phyloP scores from a whole-genome alignment of 805 yeast genomes.

The Starmerella gropengiesseri region DNA sequence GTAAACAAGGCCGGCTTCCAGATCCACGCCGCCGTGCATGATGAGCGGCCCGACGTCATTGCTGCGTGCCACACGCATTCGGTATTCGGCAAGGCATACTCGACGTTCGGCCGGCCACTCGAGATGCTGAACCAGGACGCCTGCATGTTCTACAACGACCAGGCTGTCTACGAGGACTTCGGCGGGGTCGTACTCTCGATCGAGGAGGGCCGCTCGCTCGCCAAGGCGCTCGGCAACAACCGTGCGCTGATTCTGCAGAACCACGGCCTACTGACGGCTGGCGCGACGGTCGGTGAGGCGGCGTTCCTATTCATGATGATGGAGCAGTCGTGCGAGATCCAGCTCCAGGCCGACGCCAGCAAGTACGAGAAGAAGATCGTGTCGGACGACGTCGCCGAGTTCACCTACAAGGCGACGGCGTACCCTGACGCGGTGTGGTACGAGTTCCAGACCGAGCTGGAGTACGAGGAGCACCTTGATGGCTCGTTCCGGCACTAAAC shows the following conservation, averaged over 20 bases:
- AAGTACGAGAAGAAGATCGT: conserved; percentile 37
- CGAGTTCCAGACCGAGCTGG: conserved; percentile 38
- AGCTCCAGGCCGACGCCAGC: conserved; percentile 51
- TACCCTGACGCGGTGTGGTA: conserved; percentile 61
- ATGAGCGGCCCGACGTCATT: conserved; percentile 56
- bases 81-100: conserved; percentile 51
- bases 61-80: conserved; percentile 70
- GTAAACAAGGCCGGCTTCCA: conserved; percentile 62
- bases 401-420: conserved; percentile 46
- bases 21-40: conserved; percentile 57
- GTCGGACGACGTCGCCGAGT: conserved; percentile 54
- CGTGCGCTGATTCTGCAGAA: conserved; percentile 53
- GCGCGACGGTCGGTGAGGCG: conserved; percentile 62
- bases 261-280: conserved; percentile 65
- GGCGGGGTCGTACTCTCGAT: conserved; percentile 70
- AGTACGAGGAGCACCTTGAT: conserved; percentile 18
- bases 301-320: conserved; percentile 52
- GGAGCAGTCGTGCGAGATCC: conserved; percentile 59
- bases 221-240: conserved; percentile 46
- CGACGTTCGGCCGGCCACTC: conserved; percentile 52
- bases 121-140: conserved; percentile 77
- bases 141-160: conserved; percentile 54
- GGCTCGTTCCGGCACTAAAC: conserved; percentile 16
- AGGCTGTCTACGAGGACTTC: conserved; percentile 54
- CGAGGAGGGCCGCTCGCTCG: conserved; percentile 53